Evolutionary conservation across 2,329 filamentous ascomycete species (phyloP), one percentile per base, ranked within the genome.

Genomic region (Colletotrichum neosansevieriae): DNA sequence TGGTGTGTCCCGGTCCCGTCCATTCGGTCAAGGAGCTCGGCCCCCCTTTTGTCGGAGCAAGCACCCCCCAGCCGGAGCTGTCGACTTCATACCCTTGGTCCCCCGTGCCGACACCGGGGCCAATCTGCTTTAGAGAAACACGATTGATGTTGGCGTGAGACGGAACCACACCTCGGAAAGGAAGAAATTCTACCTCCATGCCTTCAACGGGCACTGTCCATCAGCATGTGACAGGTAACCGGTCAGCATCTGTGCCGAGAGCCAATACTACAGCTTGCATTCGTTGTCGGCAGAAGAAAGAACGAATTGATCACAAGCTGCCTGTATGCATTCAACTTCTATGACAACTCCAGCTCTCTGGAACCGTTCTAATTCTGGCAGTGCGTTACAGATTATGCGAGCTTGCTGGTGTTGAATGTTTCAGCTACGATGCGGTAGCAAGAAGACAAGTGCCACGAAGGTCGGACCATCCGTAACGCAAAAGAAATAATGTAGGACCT

Each of bases 381-480:
- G 34, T 40, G 51, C n/a, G 51, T 21, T 56, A n/a, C 17, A 32
- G 34, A 7, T 6, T 56, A 32, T 56, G 51, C 38, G 34, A 56
- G 13, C 51, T 56, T 38, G 51, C 51, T 10, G 51, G 51, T 17
- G 51, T 40, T 15, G 51, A 24, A 32, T 56, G 51, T 40, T 56
- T 56, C 5, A 32, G 51, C 1, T 56, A 56, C 34, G 51, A 56
- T 3, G 17, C 51, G 12, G 34, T 40, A 40, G 51, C 51, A n/a
- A 56, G 12, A 36, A 56, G 51, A 56, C 51, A 56, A 6, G 51
- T 56, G 34, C 51, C 51, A 17, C 51, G 34, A 40, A 56, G 51
- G 51, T 24, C 34, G 51, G 51, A 21, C 36, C 6, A 19, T 19
- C 13, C 13, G 4, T 15, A 5, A n/a, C 17, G 42, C 6, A 12